phyloP scores from a whole-genome alignment of 176 grass and related monocot species.

The Oryza meyeriana region DNA sequence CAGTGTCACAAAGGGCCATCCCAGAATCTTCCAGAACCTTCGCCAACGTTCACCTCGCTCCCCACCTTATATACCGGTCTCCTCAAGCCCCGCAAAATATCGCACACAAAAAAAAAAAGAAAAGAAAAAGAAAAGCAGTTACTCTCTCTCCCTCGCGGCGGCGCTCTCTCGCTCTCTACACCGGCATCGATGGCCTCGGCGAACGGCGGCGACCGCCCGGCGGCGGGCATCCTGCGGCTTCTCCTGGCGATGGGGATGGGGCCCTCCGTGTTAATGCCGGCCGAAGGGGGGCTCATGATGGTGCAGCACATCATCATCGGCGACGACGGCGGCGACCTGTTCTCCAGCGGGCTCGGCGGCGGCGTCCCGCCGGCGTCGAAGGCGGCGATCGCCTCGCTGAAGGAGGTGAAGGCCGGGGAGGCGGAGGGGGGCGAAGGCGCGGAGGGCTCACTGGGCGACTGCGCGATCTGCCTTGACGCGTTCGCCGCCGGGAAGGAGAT shows the following conservation, averaged over 20 bases:
- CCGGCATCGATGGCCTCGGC: constrained; percentile 38
- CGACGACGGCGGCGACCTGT: constrained; percentile 20
- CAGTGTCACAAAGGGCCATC: constrained; percentile 26
- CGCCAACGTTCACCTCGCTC: background rate
- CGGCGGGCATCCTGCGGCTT: constrained; percentile 35
- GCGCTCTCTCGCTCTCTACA: background rate
- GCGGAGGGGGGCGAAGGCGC: background rate
- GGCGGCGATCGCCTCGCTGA: constrained; percentile 60
- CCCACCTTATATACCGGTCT: background rate
- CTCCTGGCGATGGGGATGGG: constrained; percentile 9
- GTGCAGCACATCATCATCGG: constrained; percentile 32
- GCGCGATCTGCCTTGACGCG: constrained; percentile 67
- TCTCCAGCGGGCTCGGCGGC: constrained; percentile 24
- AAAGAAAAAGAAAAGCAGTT: background rate
- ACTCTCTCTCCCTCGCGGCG: constrained; percentile 6
- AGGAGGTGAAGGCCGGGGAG: constrained; percentile 39
- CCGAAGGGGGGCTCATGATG: background rate
- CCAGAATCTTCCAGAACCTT: constrained; percentile 42
- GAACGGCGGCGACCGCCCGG: constrained; percentile 22
- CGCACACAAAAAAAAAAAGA: background rate
- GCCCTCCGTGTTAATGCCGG: background rate
- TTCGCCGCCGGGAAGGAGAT: constrained; percentile 64
- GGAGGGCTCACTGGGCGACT: constrained; percentile 18
- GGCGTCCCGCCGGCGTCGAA: constrained; percentile 58
- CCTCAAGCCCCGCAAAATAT: background rate